phyloP scores from a whole-genome alignment of 495 filamentous ascomycete genomes.

The Parachaetomium inaequale region DNA sequence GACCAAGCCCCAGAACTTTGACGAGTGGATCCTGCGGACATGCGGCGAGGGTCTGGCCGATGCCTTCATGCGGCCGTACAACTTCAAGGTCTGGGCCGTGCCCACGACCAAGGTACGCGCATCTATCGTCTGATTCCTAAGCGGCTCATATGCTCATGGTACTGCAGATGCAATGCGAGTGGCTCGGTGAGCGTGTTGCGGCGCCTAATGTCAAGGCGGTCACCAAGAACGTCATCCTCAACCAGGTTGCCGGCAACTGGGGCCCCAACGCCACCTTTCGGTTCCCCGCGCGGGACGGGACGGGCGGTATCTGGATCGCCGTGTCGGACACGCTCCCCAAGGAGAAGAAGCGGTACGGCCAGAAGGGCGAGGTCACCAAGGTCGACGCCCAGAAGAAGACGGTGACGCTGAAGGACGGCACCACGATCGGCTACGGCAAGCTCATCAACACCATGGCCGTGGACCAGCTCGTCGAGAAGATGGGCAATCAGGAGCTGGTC shows the following conservation, averaged over 20 bases:
- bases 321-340: slow-evolving; percentile 91
- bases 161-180: slow-evolving; percentile 94
- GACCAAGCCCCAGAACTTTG: slow-evolving; percentile 92
- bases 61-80: slow-evolving; percentile 99
- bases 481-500: slow-evolving; percentile 80
- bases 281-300: slow-evolving; percentile 93
- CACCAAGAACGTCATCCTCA: slow-evolving; percentile 89
- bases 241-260: slow-evolving; percentile 97
- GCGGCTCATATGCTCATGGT: slow-evolving; percentile 9
- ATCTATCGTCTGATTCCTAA: not conserved
- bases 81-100: slow-evolving; percentile 99
- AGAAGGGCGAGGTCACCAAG: slow-evolving; percentile 76
- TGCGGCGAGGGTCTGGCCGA: slow-evolving; percentile 89
- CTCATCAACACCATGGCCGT: slow-evolving; percentile 96
- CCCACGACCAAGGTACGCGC: slow-evolving; percentile 89
- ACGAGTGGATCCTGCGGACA: slow-evolving; percentile 96
- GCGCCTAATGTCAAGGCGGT: slow-evolving; percentile 95
- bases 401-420: slow-evolving; percentile 79
- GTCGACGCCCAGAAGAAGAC: slow-evolving; percentile 80
- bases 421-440: slow-evolving; percentile 86
- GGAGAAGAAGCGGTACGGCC: slow-evolving; percentile 85
- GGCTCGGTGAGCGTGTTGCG: slow-evolving; percentile 98
- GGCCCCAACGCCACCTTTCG: slow-evolving; percentile 98
- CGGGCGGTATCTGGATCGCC: slow-evolving; percentile 98
- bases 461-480: slow-evolving; percentile 79